Conservation (phyloP, 1,284 basidiomycete genomes). For the Sporisorium reilianum region DNA sequence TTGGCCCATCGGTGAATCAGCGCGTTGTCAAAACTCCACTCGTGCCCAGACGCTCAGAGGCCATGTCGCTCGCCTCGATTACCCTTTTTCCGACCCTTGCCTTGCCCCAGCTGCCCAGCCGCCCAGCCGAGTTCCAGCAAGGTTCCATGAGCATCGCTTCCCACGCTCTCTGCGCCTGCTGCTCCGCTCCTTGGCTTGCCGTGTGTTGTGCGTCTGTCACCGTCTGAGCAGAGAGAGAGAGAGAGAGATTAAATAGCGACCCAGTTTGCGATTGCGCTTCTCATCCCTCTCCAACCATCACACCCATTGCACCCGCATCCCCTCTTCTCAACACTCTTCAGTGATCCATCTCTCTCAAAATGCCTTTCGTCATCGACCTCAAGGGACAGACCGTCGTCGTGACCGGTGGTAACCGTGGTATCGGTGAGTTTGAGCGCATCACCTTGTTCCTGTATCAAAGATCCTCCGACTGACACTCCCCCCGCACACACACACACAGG, state of each 20-base stretch:
- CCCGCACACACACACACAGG: no score
- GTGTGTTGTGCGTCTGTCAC: no score
- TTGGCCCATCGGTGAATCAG: conserved; percentile 6
- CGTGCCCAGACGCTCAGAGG: conserved; percentile 5
- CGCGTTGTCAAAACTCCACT: background rate
- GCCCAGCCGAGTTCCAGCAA: background rate
- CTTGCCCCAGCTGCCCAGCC: background rate
- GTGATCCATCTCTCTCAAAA: conserved; percentile 8
- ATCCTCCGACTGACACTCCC: conserved; percentile 5
- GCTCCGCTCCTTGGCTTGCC: no score
- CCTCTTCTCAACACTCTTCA: background rate
- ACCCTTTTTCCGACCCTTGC: background rate
- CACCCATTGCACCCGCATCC: background rate
- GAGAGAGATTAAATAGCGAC: conserved; percentile 5
- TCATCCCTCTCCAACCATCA: background rate
- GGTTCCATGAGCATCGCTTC: background rate
- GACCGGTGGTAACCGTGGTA: conserved; percentile 72
- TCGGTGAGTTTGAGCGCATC: conserved; percentile 49
- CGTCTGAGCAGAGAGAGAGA: conserved; percentile 1
- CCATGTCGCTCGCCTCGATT: background rate
- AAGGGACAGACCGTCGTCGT: conserved; percentile 71
- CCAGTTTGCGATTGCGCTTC: background rate
- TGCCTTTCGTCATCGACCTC: conserved; percentile 56
- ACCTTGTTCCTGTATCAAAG: no score
- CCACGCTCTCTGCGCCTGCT: background rate